Evolutionary conservation across 441 rosid species (phyloP), one percentile per base, ranked within the genome.

Genomic region (Rhodomyrtus psidioides): DNA sequence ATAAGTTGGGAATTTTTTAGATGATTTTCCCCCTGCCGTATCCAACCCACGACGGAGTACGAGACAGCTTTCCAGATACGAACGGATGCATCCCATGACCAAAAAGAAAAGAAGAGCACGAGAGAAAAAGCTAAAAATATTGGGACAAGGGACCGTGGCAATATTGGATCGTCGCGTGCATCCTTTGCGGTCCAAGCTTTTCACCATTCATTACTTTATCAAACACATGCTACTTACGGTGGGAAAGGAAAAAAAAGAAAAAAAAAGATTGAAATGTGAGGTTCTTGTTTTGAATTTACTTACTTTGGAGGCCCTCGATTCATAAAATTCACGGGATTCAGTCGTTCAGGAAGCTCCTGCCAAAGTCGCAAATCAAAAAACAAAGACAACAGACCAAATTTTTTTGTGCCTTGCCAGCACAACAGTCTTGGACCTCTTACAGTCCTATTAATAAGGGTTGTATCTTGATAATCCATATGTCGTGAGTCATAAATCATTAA

Each of bases 401-500:
- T 12, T 5, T 51, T 51, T 51, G 13, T 13, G 53, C 53, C 12
- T 51, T 12, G 14, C 15, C 3, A 51, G 53, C 53, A 51, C 12
- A 51, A 12, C 53, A 51, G 4, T 12, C 53, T 12, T 13, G 12
- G 53, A 12, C 13, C 53, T 51, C 53, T 1, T 51, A 14, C 15
- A 12, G 2, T 51, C 15, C 5, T 51, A 51, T 51, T 12, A 8
- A 0, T 5, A 12, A 13, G 15, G 53, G 2, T 49, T 49, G 53
- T 12, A 12, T 12, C 12, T 0, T 3, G 53, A 49, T 2, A 10
- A 49, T 49, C 12, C 12, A 1, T 4, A 49, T 49, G 3, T 49
- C 3, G 1, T 49, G 53, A 51, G 9, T 51, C 15, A 51, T 51
- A 51, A 51, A 12, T 51, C 13, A 1, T 51, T 49, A 49, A 49